Conservation (phyloP, 2,329 filamentous ascomycete genomes). For the Ascomycota sp. region DNA sequence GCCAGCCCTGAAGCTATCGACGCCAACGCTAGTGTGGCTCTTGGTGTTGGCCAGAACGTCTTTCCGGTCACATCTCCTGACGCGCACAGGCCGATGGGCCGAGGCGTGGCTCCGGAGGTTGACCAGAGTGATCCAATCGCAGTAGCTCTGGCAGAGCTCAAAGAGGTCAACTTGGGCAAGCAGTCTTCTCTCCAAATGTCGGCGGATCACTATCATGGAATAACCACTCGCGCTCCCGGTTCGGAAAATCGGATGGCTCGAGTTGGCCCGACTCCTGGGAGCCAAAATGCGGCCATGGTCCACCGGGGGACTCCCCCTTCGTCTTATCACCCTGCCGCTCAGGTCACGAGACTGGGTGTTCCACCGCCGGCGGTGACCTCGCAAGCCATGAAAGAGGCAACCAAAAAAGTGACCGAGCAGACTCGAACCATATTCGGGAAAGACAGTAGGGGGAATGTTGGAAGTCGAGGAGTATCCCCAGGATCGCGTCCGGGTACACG, state of each 20-base stretch:
- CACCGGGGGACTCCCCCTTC: conserved; percentile 66
- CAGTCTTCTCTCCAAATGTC: conserved; percentile 67
- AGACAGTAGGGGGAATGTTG: conserved; percentile 11
- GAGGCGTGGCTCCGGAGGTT: conserved; percentile 15
- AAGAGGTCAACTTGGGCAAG: conserved; percentile 58
- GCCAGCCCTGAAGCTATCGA: conserved; percentile 72
- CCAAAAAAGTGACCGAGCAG: conserved; percentile 70
- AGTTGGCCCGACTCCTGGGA: conserved; percentile 37
- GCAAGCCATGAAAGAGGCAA: conserved; percentile 87
- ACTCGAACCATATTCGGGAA: conserved; percentile 57
- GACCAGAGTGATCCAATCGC: conserved; percentile 77
- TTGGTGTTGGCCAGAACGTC: conserved; percentile 91
- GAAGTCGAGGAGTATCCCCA: conserved; percentile 12
- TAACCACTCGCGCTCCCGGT: conserved; percentile 57
- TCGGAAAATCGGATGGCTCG: conserved; percentile 19
- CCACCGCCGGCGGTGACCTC: conserved; percentile 85
- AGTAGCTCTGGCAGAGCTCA: conserved; percentile 76
- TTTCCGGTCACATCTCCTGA: conserved; percentile 78
- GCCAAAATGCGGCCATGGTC: conserved; percentile 25
- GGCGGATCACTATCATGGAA: conserved; percentile 90
- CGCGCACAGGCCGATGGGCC: conserved; percentile 18
- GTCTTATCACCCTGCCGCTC: conserved; percentile 48
- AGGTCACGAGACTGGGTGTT: conserved; percentile 62
- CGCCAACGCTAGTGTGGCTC: conserved; percentile 74
- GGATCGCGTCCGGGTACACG: conserved; percentile 38